Evolutionary conservation across 2,329 filamentous ascomycete species (phyloP), one percentile per base, ranked within the genome.

Genomic region (Xylariaceae sp.): DNA sequence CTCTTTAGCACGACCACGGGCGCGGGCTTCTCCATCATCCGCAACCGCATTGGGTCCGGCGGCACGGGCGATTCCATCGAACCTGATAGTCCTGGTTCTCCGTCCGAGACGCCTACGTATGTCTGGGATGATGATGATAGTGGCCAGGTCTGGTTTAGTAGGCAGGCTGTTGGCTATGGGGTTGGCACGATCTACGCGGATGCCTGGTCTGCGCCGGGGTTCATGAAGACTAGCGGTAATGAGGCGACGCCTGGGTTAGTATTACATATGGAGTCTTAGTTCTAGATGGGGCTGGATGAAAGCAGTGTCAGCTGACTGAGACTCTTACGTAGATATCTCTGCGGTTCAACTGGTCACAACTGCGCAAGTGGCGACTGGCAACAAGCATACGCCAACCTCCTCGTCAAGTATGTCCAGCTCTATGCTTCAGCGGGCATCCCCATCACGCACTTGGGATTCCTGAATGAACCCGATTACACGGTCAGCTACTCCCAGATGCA

Each of bases 61-160:
- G 49, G 49, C 49, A 8, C 23, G 7, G 49, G 49, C 11, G 49
- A 51, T 35, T 35, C 23, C 11, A 78, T 82, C 61, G 69, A 76
- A 48, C 79, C 79, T 1, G 75, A 68, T 44, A 76, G 69, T 56
- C 78, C 78, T 1, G 78, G 78, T 1, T 71, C 71, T 2, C 75
- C 78, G 1, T 70, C 62, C 1, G 74, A 71, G 2, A 69, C 69
- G 15, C 77, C 78, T 0, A 67, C 72, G 9, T 82, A 81, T 57
- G 66, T 70, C 9, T 80, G 77, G 73, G 77, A 80, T 60, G 71
- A 71, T 7, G 75, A 79, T 54, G 77, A 82, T 57, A 69, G 71
- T 10, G 78, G 78, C 5, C 82, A 84, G 71, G 69, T 84, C 11
- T 82, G 75, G 70, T 72, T 84, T 45, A 76, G 77, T 6, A 74